A percentile compares a stretch with the other conserved stretches of the same genome.
phyloP scores from a whole-genome alignment of 140 eudicot species.

The Bidens hawaiensis region DNA sequence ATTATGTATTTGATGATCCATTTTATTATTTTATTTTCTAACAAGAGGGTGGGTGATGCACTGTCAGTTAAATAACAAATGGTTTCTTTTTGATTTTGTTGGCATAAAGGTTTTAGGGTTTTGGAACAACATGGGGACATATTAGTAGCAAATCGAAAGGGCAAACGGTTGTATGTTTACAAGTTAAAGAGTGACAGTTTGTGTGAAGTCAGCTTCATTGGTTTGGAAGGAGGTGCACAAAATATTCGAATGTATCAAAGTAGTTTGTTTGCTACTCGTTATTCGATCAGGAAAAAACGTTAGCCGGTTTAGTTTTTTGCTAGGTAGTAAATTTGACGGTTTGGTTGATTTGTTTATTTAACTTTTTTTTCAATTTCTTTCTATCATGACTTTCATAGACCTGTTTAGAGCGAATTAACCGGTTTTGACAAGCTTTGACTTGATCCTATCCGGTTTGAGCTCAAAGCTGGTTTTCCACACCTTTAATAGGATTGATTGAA shows the following conservation, averaged over 20 bases:
- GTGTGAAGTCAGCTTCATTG: background rate
- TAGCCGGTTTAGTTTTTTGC: no score
- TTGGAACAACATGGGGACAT: slow-evolving; percentile 6
- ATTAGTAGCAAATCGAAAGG: background rate
- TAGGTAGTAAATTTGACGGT: no score
- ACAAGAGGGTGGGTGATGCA: slow-evolving; percentile 7
- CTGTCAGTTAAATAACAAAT: slow-evolving; percentile 1
- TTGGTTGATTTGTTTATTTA: no score
- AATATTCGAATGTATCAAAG: background rate
- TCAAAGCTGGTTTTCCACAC: no score
- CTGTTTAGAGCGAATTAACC: no score
- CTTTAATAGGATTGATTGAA: no score
- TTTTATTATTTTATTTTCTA: no score
- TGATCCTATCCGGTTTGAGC: no score
- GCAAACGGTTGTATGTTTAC: slow-evolving; percentile 5
- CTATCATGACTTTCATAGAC: no score
- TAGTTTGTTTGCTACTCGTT: background rate
- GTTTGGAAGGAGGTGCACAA: background rate
- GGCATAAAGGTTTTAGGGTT: background rate
- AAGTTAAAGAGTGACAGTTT: background rate
- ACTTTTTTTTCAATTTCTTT: no score
- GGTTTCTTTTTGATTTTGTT: background rate
- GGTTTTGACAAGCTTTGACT: no score
- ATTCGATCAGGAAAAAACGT: background rate
- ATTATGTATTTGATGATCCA: no score